These are phyloP conservation scores for Daphne laureola DNA, from an alignment of 441 rosid species.

Conservation along the genomic window DNA sequence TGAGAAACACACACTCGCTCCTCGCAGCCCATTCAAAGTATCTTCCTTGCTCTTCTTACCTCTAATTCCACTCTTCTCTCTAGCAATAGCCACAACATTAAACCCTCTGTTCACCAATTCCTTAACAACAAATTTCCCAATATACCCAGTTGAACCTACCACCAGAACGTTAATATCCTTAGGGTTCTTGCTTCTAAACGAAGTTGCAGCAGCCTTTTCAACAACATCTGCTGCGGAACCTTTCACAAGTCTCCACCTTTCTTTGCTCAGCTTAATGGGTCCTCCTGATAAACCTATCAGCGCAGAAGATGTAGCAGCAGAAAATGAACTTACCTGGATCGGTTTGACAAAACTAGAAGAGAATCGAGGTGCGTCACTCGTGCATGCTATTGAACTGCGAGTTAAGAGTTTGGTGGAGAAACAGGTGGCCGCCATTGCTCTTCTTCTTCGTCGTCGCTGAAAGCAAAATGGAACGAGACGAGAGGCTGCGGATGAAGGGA, in stretches of 20 bases:
- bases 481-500: too few species aligned
- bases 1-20: conserved; percentile 74
- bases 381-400: conserved; percentile 25
- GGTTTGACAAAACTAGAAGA: conserved; percentile 39
- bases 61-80: conserved; percentile 74
- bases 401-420: conserved; percentile 36
- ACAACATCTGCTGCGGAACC: conserved; percentile 31
- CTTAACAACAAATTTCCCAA: conserved; percentile 74
- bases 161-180: conserved; percentile 59
- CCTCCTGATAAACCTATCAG: conserved; percentile 11
- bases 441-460: too few species aligned
- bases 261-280: conserved; percentile 21
- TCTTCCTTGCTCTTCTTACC: conserved; percentile 56
- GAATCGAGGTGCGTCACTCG: conserved; percentile 24
- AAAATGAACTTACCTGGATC: conserved; percentile 40
- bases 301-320: conserved; percentile 20
- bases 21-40: conserved; percentile 44
- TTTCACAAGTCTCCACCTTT: conserved; percentile 27
- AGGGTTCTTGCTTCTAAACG: conserved; percentile 52
- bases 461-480: too few species aligned
- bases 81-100: conserved; percentile 69
- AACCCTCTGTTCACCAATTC: conserved; percentile 73
- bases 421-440: conserved; percentile 41
- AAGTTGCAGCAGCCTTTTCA: conserved; percentile 19
- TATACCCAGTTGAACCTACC: conserved; percentile 88